phyloP scores from a whole-genome alignment of 371 early-diverging fungal genomes.

The Actinomucor elegans region DNA sequence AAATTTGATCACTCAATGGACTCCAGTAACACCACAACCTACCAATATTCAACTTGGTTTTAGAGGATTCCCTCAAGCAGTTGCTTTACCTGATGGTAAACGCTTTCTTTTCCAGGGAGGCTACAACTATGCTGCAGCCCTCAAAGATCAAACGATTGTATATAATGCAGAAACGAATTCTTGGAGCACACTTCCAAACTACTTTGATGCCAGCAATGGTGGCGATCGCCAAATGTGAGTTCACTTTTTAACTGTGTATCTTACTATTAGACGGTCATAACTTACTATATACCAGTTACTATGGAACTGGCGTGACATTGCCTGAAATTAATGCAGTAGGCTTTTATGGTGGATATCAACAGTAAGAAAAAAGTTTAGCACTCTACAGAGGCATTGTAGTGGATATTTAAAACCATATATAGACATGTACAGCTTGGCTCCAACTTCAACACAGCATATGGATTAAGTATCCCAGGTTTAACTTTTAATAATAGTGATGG shows the following conservation, averaged over 20 bases:
- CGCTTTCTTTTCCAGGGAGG: conserved; percentile 2
- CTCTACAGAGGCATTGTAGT: not conserved
- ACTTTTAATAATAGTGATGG: not conserved
- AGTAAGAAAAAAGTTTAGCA: not conserved
- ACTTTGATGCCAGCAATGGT: not conserved
- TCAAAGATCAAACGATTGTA: not conserved
- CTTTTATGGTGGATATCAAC: conserved; percentile 1
- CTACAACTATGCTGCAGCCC: not conserved
- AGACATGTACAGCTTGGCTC: not conserved
- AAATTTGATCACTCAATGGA: not conserved
- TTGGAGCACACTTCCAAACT: not conserved
- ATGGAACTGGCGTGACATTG: not conserved
- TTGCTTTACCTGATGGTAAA: conserved; percentile 1
- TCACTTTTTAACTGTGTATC: no score
- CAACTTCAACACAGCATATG: not conserved
- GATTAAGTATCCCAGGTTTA: not conserved
- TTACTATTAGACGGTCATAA: no score
- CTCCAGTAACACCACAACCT: not conserved
- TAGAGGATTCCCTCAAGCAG: not conserved
- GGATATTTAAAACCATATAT: not conserved
- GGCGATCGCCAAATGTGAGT: conserved; percentile 1
- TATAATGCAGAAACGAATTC: not conserved
- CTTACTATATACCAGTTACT: not conserved
- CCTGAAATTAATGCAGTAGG: not conserved
- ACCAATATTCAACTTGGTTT: not conserved